Evolutionary conservation across 345 rosid species (phyloP).

Genomic region (Syzygium oleosum): DNA sequence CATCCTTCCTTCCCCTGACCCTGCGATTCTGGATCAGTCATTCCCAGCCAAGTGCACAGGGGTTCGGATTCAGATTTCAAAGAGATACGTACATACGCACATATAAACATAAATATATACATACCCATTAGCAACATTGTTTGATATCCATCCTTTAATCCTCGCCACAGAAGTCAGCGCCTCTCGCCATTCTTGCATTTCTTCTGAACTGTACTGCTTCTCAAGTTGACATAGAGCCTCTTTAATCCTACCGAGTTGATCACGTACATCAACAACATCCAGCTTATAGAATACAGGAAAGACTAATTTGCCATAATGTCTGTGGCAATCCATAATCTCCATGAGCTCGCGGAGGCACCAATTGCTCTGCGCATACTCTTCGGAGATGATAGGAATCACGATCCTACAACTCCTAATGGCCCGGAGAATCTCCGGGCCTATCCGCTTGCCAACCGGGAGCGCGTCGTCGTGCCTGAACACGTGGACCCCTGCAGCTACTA

Average conservation of each 20-base stretch:
- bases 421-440: background rate
- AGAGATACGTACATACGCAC: too few species aligned
- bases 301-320: background rate
- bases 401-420: background rate
- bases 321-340: background rate
- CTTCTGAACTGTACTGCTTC: background rate
- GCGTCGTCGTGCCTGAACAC: rapidly evolving
- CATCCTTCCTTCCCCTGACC: background rate
- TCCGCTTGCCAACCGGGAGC: background rate
- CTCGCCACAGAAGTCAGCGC: background rate
- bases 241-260: rapidly evolving
- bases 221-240: background rate
- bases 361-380: background rate
- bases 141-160: background rate
- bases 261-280: background rate
- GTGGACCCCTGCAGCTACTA: rapidly evolving
- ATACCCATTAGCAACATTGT: background rate
- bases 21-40: background rate
- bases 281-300: background rate
- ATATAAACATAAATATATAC: too few species aligned
- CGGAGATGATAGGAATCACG: background rate
- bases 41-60: too few species aligned
- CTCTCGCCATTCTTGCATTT: rapidly evolving
- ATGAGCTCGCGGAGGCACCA: background rate
- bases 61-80: too few species aligned